Conservation (phyloP, 2,329 filamentous ascomycete species). For the Trichoderma sp. region DNA sequence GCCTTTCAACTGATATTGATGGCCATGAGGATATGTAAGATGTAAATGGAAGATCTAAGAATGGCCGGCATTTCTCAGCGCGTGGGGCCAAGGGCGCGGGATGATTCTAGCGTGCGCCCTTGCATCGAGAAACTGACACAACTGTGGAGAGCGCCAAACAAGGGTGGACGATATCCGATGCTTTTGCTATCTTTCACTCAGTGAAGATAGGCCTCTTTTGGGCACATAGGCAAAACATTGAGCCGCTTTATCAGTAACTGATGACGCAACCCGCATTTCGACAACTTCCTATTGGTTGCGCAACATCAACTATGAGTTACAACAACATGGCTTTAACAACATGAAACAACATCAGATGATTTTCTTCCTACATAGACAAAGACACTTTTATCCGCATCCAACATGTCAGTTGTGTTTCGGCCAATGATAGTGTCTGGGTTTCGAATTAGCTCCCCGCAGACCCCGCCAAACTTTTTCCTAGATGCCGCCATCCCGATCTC, state of each 20-base stretch:
- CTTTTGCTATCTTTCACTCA: background rate
- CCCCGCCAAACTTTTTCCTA: background rate
- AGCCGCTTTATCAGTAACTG: background rate
- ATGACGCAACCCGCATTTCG: background rate
- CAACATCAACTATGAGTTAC: background rate
- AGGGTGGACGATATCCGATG: background rate
- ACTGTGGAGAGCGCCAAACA: background rate
- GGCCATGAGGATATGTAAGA: background rate
- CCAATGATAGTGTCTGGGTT: background rate
- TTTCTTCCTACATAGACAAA: background rate
- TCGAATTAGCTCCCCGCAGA: background rate
- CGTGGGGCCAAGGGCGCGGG: background rate
- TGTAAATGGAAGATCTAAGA: background rate
- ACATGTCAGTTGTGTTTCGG: background rate
- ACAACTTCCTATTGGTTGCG: background rate
- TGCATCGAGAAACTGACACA: background rate
- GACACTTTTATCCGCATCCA: background rate
- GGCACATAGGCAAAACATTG: background rate
- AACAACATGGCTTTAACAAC: background rate
- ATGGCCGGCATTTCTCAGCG: background rate
- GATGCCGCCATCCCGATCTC: background rate
- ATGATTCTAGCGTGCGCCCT: background rate
- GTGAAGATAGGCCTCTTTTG: background rate
- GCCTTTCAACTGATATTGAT: background rate
- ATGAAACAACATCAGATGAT: background rate